A percentile compares a stretch with the other conserved stretches of the same genome.
These are phyloP conservation scores for Pulveroboletus sp. DNA, from an alignment of 768 basidiomycete species.

Conservation along the genomic window DNA sequence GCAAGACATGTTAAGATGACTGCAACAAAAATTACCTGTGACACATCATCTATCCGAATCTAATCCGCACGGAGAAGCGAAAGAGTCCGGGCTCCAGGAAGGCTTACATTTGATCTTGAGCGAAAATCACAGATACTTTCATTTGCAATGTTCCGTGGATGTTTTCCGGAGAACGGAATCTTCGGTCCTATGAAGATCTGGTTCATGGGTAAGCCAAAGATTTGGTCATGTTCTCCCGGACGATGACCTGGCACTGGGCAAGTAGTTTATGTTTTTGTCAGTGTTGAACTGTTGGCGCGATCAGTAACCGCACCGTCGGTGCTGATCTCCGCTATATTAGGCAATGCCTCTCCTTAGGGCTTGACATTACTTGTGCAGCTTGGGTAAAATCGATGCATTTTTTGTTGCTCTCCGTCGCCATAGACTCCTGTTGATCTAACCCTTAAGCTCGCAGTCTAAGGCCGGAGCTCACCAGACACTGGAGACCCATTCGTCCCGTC, in stretches of 20 bases:
- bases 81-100: neutral
- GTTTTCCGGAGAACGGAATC: neutral
- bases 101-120: neutral
- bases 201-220: neutral
- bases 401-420: too few relatives aligned
- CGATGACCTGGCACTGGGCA: neutral
- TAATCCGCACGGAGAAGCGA: neutral
- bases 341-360: too few relatives aligned
- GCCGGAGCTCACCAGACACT: too few relatives aligned
- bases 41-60: neutral
- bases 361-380: too few relatives aligned
- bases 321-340: too few relatives aligned
- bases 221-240: neutral
- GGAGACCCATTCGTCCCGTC: too few relatives aligned
- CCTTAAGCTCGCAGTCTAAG: too few relatives aligned
- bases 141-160: neutral
- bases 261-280: neutral
- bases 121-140: neutral
- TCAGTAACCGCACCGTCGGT: too few relatives aligned
- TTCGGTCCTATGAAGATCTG: neutral
- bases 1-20: neutral
- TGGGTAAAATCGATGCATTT: too few relatives aligned
- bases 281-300: too few relatives aligned
- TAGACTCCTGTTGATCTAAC: too few relatives aligned
- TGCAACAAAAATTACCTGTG: neutral